A percentile compares a stretch with the other conserved stretches of the same genome.
Conservation (phyloP, 352 stramenopile species). For the Phytophthora podocarpi region DNA sequence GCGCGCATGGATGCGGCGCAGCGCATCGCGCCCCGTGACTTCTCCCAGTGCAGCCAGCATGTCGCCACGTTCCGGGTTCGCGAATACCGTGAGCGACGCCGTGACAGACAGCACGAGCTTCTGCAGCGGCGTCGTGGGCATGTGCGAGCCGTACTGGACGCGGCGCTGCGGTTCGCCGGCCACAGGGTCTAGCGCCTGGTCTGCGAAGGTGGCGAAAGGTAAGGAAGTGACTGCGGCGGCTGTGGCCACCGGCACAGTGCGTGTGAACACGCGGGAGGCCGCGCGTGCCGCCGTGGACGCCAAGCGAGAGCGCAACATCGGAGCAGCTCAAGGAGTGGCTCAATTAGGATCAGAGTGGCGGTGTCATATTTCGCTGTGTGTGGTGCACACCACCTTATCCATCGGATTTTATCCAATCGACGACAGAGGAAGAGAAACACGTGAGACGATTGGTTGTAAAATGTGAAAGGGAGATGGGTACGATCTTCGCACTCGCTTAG, state of each 20-base stretch:
- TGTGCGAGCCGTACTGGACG: conserved; percentile 74
- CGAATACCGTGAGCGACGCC: conserved; percentile 90
- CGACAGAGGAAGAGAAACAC: too few species aligned
- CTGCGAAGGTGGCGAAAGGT: background rate
- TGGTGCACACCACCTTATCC: too few species aligned
- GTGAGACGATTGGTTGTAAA: conserved; percentile 11
- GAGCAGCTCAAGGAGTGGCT: conserved; percentile 5
- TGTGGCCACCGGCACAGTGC: background rate
- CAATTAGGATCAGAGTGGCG: background rate
- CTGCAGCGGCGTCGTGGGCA: conserved; percentile 82
- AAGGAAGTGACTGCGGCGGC: background rate
- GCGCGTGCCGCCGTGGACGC: conserved; percentile 1
- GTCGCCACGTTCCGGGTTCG: conserved; percentile 93
- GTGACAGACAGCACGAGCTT: conserved; percentile 88
- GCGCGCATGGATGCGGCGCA: conserved; percentile 80
- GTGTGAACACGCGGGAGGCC: conserved; percentile 17
- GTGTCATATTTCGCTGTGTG: too few species aligned
- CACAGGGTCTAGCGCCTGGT: conserved; percentile 22
- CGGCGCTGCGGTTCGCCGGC: conserved; percentile 56
- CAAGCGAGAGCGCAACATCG: conserved; percentile 19
- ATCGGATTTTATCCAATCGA: conserved; percentile 13
- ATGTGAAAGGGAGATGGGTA: background rate
- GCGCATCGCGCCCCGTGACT: conserved; percentile 88
- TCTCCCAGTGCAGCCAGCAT: conserved; percentile 96
- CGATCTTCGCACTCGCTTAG: conserved; percentile 23